Percentiles rank a stretch among this genome's conserved stretches.
Conservation (phyloP, 345 rosid genomes). For the Noccaea caerulescens region DNA sequence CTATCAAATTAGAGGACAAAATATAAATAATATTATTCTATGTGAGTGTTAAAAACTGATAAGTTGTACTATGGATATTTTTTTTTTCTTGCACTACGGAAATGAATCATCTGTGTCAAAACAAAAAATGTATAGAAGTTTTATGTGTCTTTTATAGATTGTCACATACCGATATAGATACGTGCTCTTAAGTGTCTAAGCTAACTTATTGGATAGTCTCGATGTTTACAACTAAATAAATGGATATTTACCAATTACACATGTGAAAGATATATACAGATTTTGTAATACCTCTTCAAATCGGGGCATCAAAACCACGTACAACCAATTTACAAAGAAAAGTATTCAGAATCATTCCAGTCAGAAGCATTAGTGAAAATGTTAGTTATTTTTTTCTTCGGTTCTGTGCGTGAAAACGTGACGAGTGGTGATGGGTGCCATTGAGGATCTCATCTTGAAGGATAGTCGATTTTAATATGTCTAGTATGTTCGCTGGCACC, state of each 20-base stretch:
- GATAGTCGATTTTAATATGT: not conserved
- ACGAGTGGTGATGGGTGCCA: not conserved
- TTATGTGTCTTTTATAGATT: not conserved
- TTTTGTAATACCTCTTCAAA: not conserved
- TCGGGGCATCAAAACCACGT: not conserved
- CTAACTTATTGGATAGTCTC: not conserved
- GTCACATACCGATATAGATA: not conserved
- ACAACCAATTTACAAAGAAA: not conserved
- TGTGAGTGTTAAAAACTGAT: not conserved
- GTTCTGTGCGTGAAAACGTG: not conserved
- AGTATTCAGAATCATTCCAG: not conserved
- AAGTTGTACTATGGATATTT: not conserved
- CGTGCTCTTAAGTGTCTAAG: not conserved
- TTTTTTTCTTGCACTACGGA: too few species aligned
- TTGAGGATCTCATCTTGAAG: too few species aligned
- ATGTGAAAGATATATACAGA: not conserved
- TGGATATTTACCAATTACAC: not conserved
- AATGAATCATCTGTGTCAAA: not conserved
- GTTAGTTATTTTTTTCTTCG: too few species aligned
- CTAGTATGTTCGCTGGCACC: not conserved
- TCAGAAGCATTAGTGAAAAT: not conserved
- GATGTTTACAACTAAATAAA: not conserved
- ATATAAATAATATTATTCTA: constrained; percentile 1
- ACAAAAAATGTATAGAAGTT: not conserved
- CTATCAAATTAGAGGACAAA: not conserved